A percentile compares a stretch with the other conserved stretches of the same genome.
phyloP scores from a whole-genome alignment of 2,329 filamentous ascomycete genomes.

The Diaporthe destruens region DNA sequence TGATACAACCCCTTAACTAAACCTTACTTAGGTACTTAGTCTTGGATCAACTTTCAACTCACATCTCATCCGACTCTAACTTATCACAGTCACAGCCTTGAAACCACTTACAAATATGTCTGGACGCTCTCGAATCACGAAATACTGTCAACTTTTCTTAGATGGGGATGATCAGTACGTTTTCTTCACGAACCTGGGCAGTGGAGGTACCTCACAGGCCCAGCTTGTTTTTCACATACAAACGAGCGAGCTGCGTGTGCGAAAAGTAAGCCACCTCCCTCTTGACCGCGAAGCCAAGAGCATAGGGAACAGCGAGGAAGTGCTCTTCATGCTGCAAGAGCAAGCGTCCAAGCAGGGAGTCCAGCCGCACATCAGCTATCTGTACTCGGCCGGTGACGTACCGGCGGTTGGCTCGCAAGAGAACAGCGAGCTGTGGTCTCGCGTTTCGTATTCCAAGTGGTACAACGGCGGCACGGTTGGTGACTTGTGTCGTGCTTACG shows the following conservation, averaged over 20 bases:
- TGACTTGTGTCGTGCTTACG: neutral
- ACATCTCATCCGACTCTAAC: too few relatives aligned
- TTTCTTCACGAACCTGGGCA: neutral
- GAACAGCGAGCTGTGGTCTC: neutral
- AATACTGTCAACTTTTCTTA: neutral
- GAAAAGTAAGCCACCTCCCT: constrained; percentile 2
- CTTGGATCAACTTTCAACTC: neutral
- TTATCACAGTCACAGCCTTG: neutral
- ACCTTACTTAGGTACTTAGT: too few relatives aligned
- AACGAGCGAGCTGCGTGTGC: neutral
- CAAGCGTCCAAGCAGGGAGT: neutral
- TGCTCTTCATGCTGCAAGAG: neutral
- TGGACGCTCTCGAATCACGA: neutral
- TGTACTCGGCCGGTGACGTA: neutral
- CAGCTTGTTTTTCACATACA: constrained; percentile 2
- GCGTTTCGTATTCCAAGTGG: neutral
- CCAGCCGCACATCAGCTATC: neutral
- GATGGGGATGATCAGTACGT: constrained; percentile 9
- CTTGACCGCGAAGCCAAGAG: neutral
- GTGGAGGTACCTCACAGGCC: neutral
- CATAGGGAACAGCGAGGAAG: neutral
- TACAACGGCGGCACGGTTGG: neutral
- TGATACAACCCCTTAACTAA: too few relatives aligned
- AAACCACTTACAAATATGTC: neutral
- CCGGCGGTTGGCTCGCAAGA: neutral